Percentiles rank a stretch among this genome's conserved stretches.
Conservation (phyloP, 2,329 filamentous ascomycete species). For the Aschersonia sp. region DNA sequence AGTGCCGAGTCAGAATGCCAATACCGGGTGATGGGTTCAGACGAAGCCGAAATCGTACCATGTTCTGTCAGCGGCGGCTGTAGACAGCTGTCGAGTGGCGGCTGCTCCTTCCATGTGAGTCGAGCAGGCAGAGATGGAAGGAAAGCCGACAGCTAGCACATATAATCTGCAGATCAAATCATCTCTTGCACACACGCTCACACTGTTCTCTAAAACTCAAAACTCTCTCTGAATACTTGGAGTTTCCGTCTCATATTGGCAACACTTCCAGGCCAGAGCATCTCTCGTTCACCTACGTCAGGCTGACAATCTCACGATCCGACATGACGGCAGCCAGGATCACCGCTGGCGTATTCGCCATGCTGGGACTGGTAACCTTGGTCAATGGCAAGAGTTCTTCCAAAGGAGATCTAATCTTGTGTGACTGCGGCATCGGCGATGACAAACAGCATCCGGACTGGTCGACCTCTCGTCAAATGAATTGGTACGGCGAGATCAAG, state of each 20-base stretch:
- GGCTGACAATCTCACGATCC: not conserved
- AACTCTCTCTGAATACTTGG: not conserved
- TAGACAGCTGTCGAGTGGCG: not conserved
- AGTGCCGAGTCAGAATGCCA: too few species aligned
- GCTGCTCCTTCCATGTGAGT: not conserved
- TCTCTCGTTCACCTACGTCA: too few species aligned
- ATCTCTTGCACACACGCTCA: too few species aligned
- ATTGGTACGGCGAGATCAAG: constrained; percentile 24
- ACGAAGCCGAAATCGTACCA: too few species aligned
- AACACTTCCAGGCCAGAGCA: too few species aligned
- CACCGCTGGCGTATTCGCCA: constrained; percentile 6
- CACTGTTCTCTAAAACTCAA: not conserved
- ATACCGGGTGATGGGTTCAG: too few species aligned
- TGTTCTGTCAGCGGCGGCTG: too few species aligned
- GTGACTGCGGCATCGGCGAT: constrained; percentile 27
- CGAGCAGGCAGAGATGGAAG: constrained; percentile 12
- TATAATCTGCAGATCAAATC: not conserved
- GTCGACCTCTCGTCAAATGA: constrained; percentile 29
- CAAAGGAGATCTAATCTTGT: constrained; percentile 23
- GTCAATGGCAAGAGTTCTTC: constrained; percentile 12
- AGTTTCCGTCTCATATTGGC: not conserved
- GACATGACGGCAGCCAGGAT: constrained; percentile 13
- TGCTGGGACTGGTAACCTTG: constrained; percentile 10
- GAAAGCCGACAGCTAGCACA: not conserved
- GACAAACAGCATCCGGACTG: constrained; percentile 22